phyloP scores from a whole-genome alignment of 345 rosid genomes.

The Clausena lansium region DNA sequence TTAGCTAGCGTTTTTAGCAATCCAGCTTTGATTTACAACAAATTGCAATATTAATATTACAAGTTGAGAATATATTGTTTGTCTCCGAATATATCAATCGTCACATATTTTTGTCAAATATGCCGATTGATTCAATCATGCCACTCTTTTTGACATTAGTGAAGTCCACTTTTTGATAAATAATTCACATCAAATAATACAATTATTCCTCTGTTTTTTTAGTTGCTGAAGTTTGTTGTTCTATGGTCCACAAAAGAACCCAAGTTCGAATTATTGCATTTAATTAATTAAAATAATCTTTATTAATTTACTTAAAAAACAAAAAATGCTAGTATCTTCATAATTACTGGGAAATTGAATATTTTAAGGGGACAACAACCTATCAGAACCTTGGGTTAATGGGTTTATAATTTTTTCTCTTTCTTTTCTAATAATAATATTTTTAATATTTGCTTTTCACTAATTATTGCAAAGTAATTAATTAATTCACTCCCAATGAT shows the following conservation, averaged over 20 bases:
- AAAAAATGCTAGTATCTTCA: too few relatives aligned
- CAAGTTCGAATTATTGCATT: neutral
- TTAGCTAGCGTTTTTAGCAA: neutral
- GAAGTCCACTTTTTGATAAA: constrained; percentile 10
- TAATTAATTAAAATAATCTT: too few relatives aligned
- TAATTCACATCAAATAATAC: neutral
- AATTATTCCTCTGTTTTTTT: neutral
- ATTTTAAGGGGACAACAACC: too few relatives aligned
- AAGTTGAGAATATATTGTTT: neutral
- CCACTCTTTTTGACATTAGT: constrained; percentile 7
- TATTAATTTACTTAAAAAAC: too few relatives aligned
- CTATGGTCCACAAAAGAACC: neutral
- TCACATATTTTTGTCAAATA: neutral
- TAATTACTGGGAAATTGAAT: too few relatives aligned
- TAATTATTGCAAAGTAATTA: neutral
- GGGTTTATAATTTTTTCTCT: too few relatives aligned
- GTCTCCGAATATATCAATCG: neutral
- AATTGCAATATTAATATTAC: neutral
- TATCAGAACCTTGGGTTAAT: too few relatives aligned
- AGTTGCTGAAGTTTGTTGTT: neutral
- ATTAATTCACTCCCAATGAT: neutral
- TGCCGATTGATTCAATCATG: neutral
- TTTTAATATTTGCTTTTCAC: neutral
- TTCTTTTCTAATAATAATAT: too few relatives aligned
- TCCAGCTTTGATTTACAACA: neutral